phyloP scores from a whole-genome alignment of 2,329 filamentous ascomycete genomes.

The Grosmannia penicillata region DNA sequence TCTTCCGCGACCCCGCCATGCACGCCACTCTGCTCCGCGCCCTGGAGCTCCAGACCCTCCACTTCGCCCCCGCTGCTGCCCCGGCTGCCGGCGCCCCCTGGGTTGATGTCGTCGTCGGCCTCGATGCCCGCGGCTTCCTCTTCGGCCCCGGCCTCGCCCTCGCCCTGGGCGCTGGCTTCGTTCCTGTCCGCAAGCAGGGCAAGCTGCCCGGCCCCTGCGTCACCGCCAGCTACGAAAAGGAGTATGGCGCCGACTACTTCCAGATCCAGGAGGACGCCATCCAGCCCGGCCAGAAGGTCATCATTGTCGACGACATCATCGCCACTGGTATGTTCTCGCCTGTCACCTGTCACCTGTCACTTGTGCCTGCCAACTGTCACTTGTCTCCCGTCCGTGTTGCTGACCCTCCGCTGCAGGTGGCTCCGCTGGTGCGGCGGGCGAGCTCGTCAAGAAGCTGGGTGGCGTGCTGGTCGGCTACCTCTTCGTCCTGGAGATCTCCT shows the following conservation, averaged over 20 bases:
- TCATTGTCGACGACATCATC: constrained; percentile 96
- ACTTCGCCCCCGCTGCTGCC: constrained; percentile 27
- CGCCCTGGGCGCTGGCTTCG: constrained; percentile 70
- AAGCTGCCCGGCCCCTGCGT: constrained; percentile 86
- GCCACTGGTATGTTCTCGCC: constrained; percentile 63
- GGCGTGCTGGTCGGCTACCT: constrained; percentile 78
- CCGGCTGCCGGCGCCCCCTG: constrained; percentile 38
- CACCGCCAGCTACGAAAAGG: constrained; percentile 81
- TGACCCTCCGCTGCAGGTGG: constrained; percentile 45
- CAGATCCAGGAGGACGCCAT: constrained; percentile 87
- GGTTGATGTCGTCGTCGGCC: constrained; percentile 75
- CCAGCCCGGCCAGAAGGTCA: constrained; percentile 71
- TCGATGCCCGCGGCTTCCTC: constrained; percentile 89
- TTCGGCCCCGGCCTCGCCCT: constrained; percentile 85
- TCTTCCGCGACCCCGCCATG: constrained; percentile 65
- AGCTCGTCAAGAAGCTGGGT: constrained; percentile 73
- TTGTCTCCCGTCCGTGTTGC: neutral
- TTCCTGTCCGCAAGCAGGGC: constrained; percentile 86
- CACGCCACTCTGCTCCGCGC: constrained; percentile 69
- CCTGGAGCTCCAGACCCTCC: constrained; percentile 66
- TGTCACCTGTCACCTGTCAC: neutral
- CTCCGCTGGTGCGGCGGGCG: constrained; percentile 74
- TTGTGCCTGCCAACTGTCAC: neutral
- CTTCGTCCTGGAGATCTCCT: constrained; percentile 91
- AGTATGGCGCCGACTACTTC: constrained; percentile 91